These are phyloP conservation scores for Aspergillus japonicus DNA, from an alignment of 2,329 filamentous ascomycete species.

Conservation along the genomic window DNA sequence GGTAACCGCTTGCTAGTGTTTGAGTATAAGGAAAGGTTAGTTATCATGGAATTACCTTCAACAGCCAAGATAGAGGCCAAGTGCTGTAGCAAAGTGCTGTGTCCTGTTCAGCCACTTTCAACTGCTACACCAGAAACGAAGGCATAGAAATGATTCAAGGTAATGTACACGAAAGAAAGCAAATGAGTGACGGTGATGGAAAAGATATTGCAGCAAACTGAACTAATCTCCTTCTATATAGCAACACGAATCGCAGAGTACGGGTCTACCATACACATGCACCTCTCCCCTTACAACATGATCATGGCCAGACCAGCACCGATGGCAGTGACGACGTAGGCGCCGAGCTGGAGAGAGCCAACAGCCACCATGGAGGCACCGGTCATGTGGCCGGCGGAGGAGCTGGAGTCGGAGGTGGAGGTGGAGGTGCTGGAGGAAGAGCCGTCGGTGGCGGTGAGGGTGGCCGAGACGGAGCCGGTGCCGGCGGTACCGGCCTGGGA, in stretches of 20 bases:
- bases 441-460: not conserved
- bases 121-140: no score
- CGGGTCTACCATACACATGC: not conserved
- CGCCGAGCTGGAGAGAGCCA: not conserved
- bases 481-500: conserved; percentile 41
- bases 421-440: not conserved
- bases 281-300: not conserved
- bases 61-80: no score
- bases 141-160: no score
- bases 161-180: no score
- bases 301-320: not conserved
- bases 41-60: no score
- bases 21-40: no score
- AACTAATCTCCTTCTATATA: no score
- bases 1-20: no score
- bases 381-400: not conserved
- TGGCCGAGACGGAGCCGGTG: conserved; percentile 38
- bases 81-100: no score
- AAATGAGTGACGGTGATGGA: no score
- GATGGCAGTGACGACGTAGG: not conserved
- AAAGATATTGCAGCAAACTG: no score
- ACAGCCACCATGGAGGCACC: not conserved
- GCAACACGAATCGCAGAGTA: not conserved
- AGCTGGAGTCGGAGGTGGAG: not conserved
- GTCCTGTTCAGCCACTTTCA: no score